Evolutionary conservation across 1,139 yeast species (phyloP), one percentile per base, ranked within the genome.

Genomic region (Geotrichum candidum): DNA sequence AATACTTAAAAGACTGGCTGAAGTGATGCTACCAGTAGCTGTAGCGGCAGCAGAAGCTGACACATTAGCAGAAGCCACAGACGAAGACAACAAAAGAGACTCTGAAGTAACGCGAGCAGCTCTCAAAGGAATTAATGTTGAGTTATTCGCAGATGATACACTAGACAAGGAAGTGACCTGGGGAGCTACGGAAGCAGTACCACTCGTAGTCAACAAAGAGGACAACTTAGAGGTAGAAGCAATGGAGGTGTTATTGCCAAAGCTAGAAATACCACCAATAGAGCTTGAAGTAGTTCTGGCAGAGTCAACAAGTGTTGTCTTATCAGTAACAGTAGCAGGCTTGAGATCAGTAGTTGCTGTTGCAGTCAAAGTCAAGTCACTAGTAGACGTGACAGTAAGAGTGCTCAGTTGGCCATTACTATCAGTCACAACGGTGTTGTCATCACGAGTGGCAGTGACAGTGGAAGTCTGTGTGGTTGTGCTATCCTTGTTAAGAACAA

Each of bases 211-310:
- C 9, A 45, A 56, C 13, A n/a, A 33, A 48, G 58, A 15, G 9
- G 53, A 52, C 10, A 51, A 22, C 33, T 50, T 50, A 9, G 53
- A 55, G 58, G 82, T 69, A 72, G 87, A 87, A 64, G 80, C 84
- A 50, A 68, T 65, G 64, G 51, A 4, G 27, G 54, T 35, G 54
- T 15, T 38, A 41, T 23, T 41, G n/a, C 48, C 18, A 6, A 46
- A 53, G 11, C 18, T 18, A 18, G 18, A 18, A 18, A 18, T 18
- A 54, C 51, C 53, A 29, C 48, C 41, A 46, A 18, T 15, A 48
- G 57, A 18, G 10, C 29, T 41, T 10, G 58, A 38, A 48, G 46
- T 18, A 51, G 51, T 41, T 41, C 25, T 31, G 9, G 35, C 22
- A 5, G 52, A 29, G 33, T 5, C 33, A 29, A 29, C 7, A 9